A percentile compares a stretch with the other conserved stretches of the same genome.
phyloP scores from a whole-genome alignment of 163 green algal species.

The Scenedesmus sp. region DNA sequence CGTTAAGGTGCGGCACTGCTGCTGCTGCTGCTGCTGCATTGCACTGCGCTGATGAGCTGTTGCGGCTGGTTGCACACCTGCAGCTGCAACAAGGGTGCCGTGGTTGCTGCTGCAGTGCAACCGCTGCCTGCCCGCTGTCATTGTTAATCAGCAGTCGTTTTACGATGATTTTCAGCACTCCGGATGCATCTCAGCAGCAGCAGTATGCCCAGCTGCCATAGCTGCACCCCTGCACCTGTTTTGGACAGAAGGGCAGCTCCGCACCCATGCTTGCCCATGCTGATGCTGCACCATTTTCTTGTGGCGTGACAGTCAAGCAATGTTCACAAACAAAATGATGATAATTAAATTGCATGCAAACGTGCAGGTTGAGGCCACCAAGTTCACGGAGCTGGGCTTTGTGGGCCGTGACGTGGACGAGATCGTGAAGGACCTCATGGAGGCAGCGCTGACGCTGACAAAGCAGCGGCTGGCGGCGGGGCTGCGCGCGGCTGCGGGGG shows the following conservation, averaged over 20 bases:
- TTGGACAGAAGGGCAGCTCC: background rate
- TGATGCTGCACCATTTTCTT: background rate
- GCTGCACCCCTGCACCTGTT: too few relatives aligned
- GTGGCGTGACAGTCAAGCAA: too few relatives aligned
- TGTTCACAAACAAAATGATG: too few relatives aligned
- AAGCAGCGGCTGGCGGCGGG: conserved; percentile 58
- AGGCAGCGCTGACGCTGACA: conserved; percentile 88
- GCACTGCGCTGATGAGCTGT: background rate
- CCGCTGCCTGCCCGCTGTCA: background rate
- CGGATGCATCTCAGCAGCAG: background rate
- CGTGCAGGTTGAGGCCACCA: conserved; percentile 93
- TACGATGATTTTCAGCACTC: background rate
- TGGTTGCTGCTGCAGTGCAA: background rate
- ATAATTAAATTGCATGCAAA: background rate
- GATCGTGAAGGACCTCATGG: conserved; percentile 95
- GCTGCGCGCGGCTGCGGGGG: conserved; percentile 59
- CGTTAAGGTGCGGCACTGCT: conserved; percentile 84
- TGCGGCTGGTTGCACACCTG: background rate
- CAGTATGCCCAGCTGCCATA: too few relatives aligned
- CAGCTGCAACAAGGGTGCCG: background rate
- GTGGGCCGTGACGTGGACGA: conserved; percentile 90
- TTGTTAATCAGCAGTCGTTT: background rate
- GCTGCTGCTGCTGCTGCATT: background rate
- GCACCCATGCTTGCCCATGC: background rate
- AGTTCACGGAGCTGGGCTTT: conserved; percentile 99